Evolutionary conservation across 306 rosid genomes (phyloP), one percentile per base, ranked within the genome.

Genomic region (Cicer yamashitae): DNA sequence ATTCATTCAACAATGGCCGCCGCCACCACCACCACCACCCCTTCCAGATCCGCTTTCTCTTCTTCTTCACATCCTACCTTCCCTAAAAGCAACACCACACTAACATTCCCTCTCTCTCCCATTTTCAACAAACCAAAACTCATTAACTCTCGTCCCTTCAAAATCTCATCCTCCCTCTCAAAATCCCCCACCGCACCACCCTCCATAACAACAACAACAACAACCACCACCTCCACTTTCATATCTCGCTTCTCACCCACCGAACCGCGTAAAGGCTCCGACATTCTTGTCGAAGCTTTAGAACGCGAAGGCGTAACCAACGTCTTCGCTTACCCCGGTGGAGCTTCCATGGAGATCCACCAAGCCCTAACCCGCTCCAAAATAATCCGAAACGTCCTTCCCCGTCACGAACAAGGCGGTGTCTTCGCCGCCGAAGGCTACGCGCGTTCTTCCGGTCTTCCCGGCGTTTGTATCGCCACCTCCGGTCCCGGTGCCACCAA

Each of bases 401-500:
- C 96, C 0, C 96, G 96, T 37, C 98, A 91, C 47, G 96, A 94
- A 68, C 97, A 94, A 56, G 97, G 98, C 1, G 98, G 98, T 0
- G 51, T 86, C 1, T 90, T 94, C 52, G 97, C 98, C 0, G 97
- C 96, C 3, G 96, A 94, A 77, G 98, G 98, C 9, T 94, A 87
- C 80, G 93, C 98, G 0, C 91, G 96, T 7, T 82, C 97, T 53
- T 85, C 96, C 0, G 97, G 98, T 1, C 78, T 74, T 7, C 96
- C 96, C 6, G 92, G 98, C 10, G 97, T 90, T 1, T 91, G 97
- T 71, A 91, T 94, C 37, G 93, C 97, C 22, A 94, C 98, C 67
- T 94, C 96, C 17, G 96, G 97, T 39, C 98, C 96, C 34, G 97
- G 98, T 3, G 97, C 98, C 47, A 90, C 96, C 47, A 94, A 94